A percentile compares a stretch with the other conserved stretches of the same genome.
These are phyloP conservation scores for Lolium rigidum DNA, from an alignment of 176 grass and related monocot species.

Conservation along the genomic window DNA sequence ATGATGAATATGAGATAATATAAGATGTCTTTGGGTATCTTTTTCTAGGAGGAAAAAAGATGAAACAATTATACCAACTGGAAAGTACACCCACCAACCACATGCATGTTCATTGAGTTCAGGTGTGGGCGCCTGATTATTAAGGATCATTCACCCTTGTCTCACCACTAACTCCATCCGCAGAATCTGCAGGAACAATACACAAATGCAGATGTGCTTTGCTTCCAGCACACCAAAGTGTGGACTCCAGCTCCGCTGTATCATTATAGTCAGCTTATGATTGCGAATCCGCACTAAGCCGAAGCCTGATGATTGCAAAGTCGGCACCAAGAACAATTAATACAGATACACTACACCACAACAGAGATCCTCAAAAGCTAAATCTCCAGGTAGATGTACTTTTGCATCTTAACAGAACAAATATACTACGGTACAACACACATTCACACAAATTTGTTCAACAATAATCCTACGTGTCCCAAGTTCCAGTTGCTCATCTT, in stretches of 20 bases:
- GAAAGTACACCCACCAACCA: no score
- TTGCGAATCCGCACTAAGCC: conserved; percentile 4
- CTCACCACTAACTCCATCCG: neutral
- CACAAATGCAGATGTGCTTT: neutral
- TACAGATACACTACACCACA: neutral
- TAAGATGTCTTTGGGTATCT: no score
- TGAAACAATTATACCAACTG: no score
- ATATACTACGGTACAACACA: conserved; percentile 14
- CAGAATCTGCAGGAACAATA: conserved; percentile 14
- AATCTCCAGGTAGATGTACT: conserved; percentile 33
- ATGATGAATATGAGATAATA: no score
- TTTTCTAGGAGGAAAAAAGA: no score
- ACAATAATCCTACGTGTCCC: no score
- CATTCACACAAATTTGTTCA: no score
- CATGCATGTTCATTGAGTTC: conserved; percentile 33
- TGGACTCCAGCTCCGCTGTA: conserved; percentile 24
- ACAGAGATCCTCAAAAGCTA: neutral
- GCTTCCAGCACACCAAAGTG: conserved; percentile 40
- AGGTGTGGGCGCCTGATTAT: conserved; percentile 35
- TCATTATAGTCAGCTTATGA: conserved; percentile 27
- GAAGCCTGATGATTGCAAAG: neutral
- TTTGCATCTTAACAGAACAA: conserved; percentile 36
- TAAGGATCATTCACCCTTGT: conserved; percentile 14
- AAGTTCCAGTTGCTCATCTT: neutral
- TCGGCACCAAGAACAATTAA: neutral